Evolutionary conservation across 1,139 yeast species (phyloP), one percentile per base, ranked within the genome.

Genomic region (Suhomyces terraborum): DNA sequence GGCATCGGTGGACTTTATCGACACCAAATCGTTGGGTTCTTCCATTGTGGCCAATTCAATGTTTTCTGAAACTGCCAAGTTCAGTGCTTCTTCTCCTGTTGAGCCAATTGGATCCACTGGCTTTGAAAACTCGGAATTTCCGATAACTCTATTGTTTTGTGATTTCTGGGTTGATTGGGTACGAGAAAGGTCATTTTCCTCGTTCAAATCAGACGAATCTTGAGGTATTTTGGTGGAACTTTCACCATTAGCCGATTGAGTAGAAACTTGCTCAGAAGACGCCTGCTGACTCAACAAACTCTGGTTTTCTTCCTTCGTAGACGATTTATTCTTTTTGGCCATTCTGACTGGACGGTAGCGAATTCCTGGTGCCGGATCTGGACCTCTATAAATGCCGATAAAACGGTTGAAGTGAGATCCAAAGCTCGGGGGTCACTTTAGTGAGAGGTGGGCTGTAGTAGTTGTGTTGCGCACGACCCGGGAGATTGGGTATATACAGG

Each of bases 1-100:
- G 1, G 66, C 74, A 36, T 67, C 72, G 2, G 70, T 68, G 0
- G 73, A 67, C 33, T 56, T 54, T 21, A 67, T 48, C 3, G 61
- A 55, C 4, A 38, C 35, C 10, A 17, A 33, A 8, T 51, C 56
- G 8, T 30, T 17, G 10, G 4, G 2, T 8, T 29, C 40, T n/a
- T 31, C 37, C 13, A 39, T 32, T 4, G 42, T 32, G 20, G 32
- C 35, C 27, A 46, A 32, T 27, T 48, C 49, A 20, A 38, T 25
- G 38, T 33, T 26, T 1, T 36, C 33, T 20, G 34, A 12, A 14
- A 12, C 24, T n/a, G 8, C 8, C 27, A 24, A 13, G 19, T 31
- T 36, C 26, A 29, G 26, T 24, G 30, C 40, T 6, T 25, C 26
- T n/a, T 29, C 18, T 8, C 21, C 16, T 20, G 34, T 25, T 4